Evolutionary conservation across 2,329 filamentous ascomycete species (phyloP).

Genomic region (Didymella segeticola): DNA sequence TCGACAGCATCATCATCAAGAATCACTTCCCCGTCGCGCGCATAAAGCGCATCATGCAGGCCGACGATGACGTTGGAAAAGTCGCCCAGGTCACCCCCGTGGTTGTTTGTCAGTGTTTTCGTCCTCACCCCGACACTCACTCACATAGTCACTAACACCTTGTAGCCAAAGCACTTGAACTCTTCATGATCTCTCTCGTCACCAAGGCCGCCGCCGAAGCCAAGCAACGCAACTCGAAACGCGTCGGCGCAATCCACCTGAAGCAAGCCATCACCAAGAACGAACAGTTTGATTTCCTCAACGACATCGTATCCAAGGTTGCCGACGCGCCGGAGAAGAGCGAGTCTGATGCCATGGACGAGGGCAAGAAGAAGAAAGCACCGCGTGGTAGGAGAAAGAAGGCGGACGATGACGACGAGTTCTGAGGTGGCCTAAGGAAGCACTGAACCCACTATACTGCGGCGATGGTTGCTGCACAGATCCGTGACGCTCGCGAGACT

Average conservation of each 20-base stretch:
- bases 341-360: slow-evolving; percentile 53
- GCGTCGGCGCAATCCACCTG: slow-evolving; percentile 87
- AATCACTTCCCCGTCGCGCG: slow-evolving; percentile 97
- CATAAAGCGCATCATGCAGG: slow-evolving; percentile 99
- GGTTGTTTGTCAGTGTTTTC: slow-evolving; percentile 71
- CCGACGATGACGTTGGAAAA: slow-evolving; percentile 97
- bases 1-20: slow-evolving; percentile 74
- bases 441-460: neutral
- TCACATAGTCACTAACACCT: slow-evolving; percentile 9
- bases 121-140: slow-evolving; percentile 2
- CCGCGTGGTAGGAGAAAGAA: slow-evolving; percentile 48
- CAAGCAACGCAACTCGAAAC: slow-evolving; percentile 80
- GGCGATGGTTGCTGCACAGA: neutral
- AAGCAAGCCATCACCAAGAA: slow-evolving; percentile 89
- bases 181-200: slow-evolving; percentile 97
- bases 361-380: slow-evolving; percentile 54
- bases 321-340: slow-evolving; percentile 66
- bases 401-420: slow-evolving; percentile 47
- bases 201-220: slow-evolving; percentile 87
- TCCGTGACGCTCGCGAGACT: neutral
- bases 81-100: slow-evolving; percentile 97
- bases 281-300: slow-evolving; percentile 92
- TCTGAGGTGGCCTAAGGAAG: slow-evolving; percentile 23
- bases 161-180: slow-evolving; percentile 86
- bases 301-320: slow-evolving; percentile 88